Evolutionary conservation across 2,329 filamentous ascomycete species (phyloP), one percentile per base, ranked within the genome.

Genomic region (Colletotrichum shisoi): DNA sequence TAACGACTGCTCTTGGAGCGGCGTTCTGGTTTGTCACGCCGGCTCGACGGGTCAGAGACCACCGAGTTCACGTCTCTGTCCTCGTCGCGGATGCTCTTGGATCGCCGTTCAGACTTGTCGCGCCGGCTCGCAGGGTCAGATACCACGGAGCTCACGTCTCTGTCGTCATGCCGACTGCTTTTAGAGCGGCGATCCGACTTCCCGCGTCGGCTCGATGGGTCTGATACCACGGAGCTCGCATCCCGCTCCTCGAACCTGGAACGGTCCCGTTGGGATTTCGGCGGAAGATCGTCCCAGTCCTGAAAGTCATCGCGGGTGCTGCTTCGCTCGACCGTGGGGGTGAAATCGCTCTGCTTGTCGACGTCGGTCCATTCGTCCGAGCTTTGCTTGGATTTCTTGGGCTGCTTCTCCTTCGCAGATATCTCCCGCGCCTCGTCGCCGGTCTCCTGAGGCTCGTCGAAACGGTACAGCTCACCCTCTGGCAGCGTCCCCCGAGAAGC

Each of bases 191-290:
- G 76, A 54, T 81, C 80, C 46, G 75, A 73, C 57, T 71, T 73
- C 37, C 77, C 74, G 7, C 44, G 66, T 58, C 76, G 73, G 57
- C 74, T 73, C 53, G 73, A 73, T 40, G 79, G 76, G 57, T 82
- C 82, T 6, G 84, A 85, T 4, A 83, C 79, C 11, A 84, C 79
- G 39, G 84, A 86, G 68, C 77, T 80, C 27, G 81, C 79, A 51
- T 84, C 82, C n/a, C 79, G 79, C 62, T 83, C 80, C 34, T 81
- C 77, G 34, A 56, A 39, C 37, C 31, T 76, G 46, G 74, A 76
- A 60, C 78, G 76, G 67, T 67, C 64, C 24, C 64, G 54, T 24
- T 44, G 64, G 13, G 64, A 67, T 27, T 60, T 64, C 48, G 54
- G n/a, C 24, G 64, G 64, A 49, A 62, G 54, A 40, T 67, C 61